Evolutionary conservation across 441 rosid species (phyloP).

Genomic region (Populus hybrid): DNA sequence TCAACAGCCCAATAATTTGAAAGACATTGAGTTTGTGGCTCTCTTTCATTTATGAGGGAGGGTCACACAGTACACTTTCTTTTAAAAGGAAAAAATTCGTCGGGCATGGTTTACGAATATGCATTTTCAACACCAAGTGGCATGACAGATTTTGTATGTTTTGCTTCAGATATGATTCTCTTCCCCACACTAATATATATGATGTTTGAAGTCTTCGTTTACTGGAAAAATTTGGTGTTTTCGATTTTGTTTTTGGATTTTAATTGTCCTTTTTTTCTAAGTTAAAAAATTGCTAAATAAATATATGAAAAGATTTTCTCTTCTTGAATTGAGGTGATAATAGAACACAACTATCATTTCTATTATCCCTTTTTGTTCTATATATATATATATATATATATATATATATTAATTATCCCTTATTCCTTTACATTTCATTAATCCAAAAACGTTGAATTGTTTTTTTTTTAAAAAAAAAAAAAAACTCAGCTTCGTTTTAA

Average conservation of each 20-base stretch:
- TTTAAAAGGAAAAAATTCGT: background rate
- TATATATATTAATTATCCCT: no score
- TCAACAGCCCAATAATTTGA: no score
- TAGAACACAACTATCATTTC: background rate
- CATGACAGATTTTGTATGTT: conserved; percentile 21
- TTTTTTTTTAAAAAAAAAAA: no score
- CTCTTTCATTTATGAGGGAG: background rate
- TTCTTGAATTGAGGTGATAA: background rate
- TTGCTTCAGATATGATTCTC: conserved; percentile 18
- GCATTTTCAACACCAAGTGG: conserved; percentile 20
- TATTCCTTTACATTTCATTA: no score
- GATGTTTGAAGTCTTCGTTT: background rate
- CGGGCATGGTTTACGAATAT: background rate
- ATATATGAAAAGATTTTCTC: background rate
- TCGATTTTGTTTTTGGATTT: background rate
- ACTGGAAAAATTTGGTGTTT: background rate
- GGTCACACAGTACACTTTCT: background rate
- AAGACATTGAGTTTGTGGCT: background rate
- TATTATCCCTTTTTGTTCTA: no score
- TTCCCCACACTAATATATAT: background rate
- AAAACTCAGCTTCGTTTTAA: no score
- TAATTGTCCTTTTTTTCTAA: background rate
- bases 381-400: no score
- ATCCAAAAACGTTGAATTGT: no score
- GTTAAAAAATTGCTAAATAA: background rate